A percentile compares a stretch with the other conserved stretches of the same genome.
These are phyloP conservation scores for Phaffia rhodozyma DNA, from an alignment of 1,284 basidiomycete genomes.

Conservation along the genomic window DNA sequence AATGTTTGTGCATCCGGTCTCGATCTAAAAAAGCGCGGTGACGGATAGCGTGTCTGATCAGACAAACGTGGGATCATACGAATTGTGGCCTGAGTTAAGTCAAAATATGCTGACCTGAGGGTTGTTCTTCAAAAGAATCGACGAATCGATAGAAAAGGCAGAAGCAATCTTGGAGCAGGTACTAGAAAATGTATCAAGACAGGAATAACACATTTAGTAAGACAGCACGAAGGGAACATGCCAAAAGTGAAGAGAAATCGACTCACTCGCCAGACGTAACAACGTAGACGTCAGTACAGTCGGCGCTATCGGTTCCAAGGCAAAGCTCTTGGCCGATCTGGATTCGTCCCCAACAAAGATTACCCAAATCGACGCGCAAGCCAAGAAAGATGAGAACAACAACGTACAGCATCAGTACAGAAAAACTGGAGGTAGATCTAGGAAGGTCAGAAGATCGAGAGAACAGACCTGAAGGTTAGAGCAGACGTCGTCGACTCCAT, in stretches of 20 bases:
- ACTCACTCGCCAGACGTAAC: conserved; percentile 33
- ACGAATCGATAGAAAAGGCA: conserved; percentile 29
- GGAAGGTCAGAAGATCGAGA: background rate
- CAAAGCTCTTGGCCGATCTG: conserved; percentile 30
- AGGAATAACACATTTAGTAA: no score
- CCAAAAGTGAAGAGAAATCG: background rate
- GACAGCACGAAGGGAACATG: background rate
- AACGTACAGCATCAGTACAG: background rate
- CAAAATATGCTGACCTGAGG: conserved; percentile 25
- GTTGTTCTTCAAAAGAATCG: conserved; percentile 35
- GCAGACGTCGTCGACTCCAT: conserved; percentile 32
- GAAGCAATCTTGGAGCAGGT: conserved; percentile 32
- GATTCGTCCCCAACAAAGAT: no score
- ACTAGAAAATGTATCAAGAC: conserved; percentile 18
- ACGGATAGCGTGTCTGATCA: background rate
- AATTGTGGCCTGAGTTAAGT: no score
- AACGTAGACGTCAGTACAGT: conserved; percentile 36
- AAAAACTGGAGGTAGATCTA: background rate
- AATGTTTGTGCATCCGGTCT: conserved; percentile 34
- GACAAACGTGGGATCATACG: background rate
- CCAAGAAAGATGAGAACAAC: background rate
- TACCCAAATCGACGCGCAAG: no score
- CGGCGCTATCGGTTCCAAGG: conserved; percentile 31
- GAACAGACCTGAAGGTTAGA: conserved; percentile 28
- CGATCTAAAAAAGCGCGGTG: conserved; percentile 22